Evolutionary conservation across 1,284 basidiomycete genomes (phyloP), one percentile per base, ranked within the genome.

Genomic region (Heterobasidion occidentale): DNA sequence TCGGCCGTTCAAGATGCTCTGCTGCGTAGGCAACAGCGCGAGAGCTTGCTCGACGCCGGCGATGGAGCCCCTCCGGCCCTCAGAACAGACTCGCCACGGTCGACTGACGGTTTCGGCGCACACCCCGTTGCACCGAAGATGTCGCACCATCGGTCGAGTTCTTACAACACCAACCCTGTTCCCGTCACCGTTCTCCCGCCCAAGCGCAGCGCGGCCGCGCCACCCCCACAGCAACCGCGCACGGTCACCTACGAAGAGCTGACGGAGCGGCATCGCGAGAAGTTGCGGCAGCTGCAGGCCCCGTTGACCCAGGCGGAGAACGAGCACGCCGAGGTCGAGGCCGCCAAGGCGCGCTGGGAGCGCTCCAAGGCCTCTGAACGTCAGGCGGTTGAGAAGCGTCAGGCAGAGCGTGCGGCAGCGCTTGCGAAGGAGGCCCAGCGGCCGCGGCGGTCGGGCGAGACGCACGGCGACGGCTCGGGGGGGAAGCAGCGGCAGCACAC

Each of bases 241-340:
- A 77, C 81, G 46, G 77, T 79, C 53, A 90, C 90, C 2, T 90
- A 88, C 65, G 89, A 91, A 68, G 88, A 92, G 67, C 75, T 92
- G 48, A 83, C 81, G 54, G 88, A 89, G 64, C 77, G 90, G n/a
- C 89, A 92, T 64, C 80, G 86, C 56, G 84, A 89, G 71, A 90
- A 88, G 71, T 79, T 92, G 74, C 78, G 77, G 47, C 81, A 83
- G 65, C 67, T 92, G 63, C 89, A 92, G 68, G 82, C 75, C 36
- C 89, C 89, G 14, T 69, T 92, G 36, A 91, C 86, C 34, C 77
- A 80, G 62, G 84, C 83, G 0, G 81, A 84, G 70, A 82, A 80
- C 64, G 85, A 90, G 64, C 78, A 84, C 58, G 87, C 85, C 2
- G 78, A 87, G 46, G 64, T 92, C 19, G 78, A 77, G 53, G 80